These are phyloP conservation scores for Pelomyxa schiedti DNA, from an alignment of 78 protist genomes.

Conservation along the genomic window DNA sequence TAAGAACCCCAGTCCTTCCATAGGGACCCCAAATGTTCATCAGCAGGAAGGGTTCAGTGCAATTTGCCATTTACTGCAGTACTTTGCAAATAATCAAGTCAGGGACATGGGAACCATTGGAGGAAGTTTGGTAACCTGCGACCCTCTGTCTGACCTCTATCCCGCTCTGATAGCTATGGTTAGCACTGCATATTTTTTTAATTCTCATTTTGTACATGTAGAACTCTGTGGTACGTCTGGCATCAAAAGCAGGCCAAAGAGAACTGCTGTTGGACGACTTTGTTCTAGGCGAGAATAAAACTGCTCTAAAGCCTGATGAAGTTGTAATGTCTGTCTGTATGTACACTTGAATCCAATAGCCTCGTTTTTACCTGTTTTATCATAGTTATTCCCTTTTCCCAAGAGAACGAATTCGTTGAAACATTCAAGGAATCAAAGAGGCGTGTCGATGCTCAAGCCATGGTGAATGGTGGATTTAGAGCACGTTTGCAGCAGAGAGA, in stretches of 20 bases:
- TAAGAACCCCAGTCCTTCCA: no score
- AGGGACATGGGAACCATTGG: constrained; percentile 75
- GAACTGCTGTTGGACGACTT: constrained; percentile 7
- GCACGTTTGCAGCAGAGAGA: constrained; percentile 15
- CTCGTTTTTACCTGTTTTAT: not conserved
- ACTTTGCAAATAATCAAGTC: constrained; percentile 78
- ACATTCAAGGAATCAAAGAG: constrained; percentile 71
- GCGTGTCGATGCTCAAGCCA: constrained; percentile 85
- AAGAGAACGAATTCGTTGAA: constrained; percentile 27
- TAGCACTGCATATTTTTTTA: no score
- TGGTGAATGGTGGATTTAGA: constrained; percentile 64
- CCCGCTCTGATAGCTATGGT: constrained; percentile 55
- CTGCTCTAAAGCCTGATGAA: constrained; percentile 45
- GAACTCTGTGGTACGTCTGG: no score
- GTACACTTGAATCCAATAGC: not conserved
- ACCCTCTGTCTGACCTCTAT: constrained; percentile 77
- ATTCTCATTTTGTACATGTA: no score
- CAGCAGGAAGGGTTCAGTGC: constrained; percentile 9
- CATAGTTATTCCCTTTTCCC: constrained; percentile 32
- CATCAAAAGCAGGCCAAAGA: not conserved
- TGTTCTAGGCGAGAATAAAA: constrained; percentile 40
- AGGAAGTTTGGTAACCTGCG: constrained; percentile 76
- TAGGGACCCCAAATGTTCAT: not conserved
- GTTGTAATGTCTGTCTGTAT: constrained; percentile 27
- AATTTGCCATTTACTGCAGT: constrained; percentile 41